Percentiles rank a stretch among this genome's conserved stretches.
Evolutionary conservation across 805 yeast species (phyloP).

Genomic region (Starmera amethionina): DNA sequence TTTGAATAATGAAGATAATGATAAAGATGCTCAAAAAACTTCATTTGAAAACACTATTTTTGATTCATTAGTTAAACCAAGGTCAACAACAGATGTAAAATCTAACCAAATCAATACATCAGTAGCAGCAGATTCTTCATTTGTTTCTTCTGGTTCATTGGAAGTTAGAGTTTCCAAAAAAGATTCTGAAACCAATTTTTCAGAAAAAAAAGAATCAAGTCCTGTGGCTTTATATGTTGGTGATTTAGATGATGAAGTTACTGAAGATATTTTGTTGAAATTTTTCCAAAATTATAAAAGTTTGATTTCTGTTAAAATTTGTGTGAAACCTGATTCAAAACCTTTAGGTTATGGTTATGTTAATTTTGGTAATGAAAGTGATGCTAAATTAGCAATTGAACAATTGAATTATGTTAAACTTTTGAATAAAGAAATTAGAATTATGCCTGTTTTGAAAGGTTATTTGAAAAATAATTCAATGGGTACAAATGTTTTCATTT

Average conservation of each 20-base stretch:
- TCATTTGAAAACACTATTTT: not conserved
- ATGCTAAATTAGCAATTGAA: constrained; percentile 48
- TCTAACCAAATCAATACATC: constrained; percentile 2
- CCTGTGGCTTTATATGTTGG: constrained; percentile 48
- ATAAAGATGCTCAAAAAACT: not conserved
- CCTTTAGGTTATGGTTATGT: constrained; percentile 71
- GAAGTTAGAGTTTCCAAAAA: constrained; percentile 7
- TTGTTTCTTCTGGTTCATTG: constrained; percentile 9
- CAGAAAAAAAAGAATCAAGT: not conserved
- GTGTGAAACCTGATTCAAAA: constrained; percentile 42
- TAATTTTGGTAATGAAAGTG: constrained; percentile 39
- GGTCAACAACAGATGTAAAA: not conserved
- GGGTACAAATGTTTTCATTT: constrained; percentile 42
- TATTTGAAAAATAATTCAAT: constrained; percentile 23
- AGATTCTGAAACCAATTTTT: not conserved
- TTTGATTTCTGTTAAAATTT: constrained; percentile 49
- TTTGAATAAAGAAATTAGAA: constrained; percentile 35
- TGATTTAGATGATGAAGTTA: constrained; percentile 39
- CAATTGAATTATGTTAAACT: constrained; percentile 41
- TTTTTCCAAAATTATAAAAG: constrained; percentile 35
- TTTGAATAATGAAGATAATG: not conserved
- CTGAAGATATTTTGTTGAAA: constrained; percentile 36
- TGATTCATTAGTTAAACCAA: too few species aligned
- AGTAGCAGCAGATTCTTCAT: constrained; percentile 1
- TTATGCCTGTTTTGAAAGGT: constrained; percentile 46